A percentile compares a stretch with the other conserved stretches of the same genome.
Conservation (phyloP, 495 filamentous ascomycete genomes). For the Trypethelium eluteriae region DNA sequence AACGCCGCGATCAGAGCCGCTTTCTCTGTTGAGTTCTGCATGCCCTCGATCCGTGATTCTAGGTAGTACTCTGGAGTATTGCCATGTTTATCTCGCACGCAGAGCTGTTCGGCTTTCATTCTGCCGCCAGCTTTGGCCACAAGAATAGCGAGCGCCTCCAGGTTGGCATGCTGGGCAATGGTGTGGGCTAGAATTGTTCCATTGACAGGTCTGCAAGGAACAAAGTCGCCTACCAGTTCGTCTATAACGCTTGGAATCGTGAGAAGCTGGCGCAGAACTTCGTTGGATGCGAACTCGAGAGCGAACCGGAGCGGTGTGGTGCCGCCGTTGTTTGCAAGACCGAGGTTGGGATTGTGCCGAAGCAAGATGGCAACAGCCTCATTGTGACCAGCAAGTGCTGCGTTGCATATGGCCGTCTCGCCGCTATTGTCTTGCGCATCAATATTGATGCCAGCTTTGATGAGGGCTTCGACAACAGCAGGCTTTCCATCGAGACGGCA, state of each 20-base stretch:
- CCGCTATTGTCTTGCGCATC: slow-evolving; percentile 9
- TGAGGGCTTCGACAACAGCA: slow-evolving; percentile 2
- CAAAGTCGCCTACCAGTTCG: slow-evolving; percentile 5
- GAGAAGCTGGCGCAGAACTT: background rate
- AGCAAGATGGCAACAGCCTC: background rate
- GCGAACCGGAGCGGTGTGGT: slow-evolving; percentile 1
- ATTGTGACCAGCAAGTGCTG: background rate
- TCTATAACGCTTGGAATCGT: background rate
- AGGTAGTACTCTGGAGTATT: slow-evolving; percentile 8
- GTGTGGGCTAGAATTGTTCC: background rate
- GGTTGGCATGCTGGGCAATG: slow-evolving; percentile 1
- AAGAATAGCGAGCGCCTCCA: background rate
- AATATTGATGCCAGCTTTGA: background rate
- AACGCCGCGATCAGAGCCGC: background rate
- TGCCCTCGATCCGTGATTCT: background rate
- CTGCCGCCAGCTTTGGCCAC: background rate
- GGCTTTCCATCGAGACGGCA: slow-evolving; percentile 4
- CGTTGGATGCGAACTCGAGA: background rate
- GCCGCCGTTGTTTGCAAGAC: background rate
- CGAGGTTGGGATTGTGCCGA: slow-evolving; percentile 2
- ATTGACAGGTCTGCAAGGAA: background rate
- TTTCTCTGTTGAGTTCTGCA: background rate
- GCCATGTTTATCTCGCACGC: background rate
- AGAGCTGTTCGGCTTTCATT: slow-evolving; percentile 2
- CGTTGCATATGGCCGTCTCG: slow-evolving; percentile 1